Evolutionary conservation across 768 basidiomycete species (phyloP).

Genomic region (Filobasidium floriforme): DNA sequence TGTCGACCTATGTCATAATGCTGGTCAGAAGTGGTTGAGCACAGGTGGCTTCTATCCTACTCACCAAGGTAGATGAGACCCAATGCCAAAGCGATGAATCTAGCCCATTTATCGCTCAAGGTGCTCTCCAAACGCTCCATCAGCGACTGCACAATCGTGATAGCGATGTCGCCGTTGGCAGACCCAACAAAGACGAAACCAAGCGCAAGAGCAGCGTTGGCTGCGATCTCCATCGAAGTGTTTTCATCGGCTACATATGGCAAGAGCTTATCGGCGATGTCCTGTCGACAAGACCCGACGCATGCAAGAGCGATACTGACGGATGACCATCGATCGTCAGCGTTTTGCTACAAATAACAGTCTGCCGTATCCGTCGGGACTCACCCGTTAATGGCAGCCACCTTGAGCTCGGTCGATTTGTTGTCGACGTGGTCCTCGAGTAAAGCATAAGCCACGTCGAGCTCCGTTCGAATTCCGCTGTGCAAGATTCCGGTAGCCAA

Average conservation of each 20-base stretch:
- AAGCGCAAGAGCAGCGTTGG: slow-evolving; percentile 75
- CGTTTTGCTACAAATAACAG: background rate
- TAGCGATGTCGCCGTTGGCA: slow-evolving; percentile 84
- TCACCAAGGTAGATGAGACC: slow-evolving; percentile 83
- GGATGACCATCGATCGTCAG: background rate
- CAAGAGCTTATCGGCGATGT: slow-evolving; percentile 67
- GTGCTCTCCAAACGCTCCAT: slow-evolving; percentile 57
- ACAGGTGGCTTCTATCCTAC: slow-evolving; percentile 27
- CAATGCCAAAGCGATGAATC: slow-evolving; percentile 81
- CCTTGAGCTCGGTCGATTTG: slow-evolving; percentile 72
- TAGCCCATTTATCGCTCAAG: slow-evolving; percentile 86
- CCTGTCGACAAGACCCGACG: slow-evolving; percentile 83
- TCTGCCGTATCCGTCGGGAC: slow-evolving; percentile 14
- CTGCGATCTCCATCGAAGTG: slow-evolving; percentile 78
- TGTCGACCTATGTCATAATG: slow-evolving; percentile 60
- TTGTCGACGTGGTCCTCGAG: slow-evolving; percentile 84
- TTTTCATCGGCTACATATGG: slow-evolving; percentile 74
- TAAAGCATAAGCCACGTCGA: slow-evolving; percentile 83
- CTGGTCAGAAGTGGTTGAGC: background rate
- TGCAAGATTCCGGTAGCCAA: slow-evolving; percentile 91
- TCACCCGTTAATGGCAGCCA: slow-evolving; percentile 71
- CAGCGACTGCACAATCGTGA: slow-evolving; percentile 78
- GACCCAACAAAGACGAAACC: slow-evolving; percentile 95
- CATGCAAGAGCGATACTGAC: slow-evolving; percentile 80
- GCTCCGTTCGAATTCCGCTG: slow-evolving; percentile 78